Evolutionary conservation across 345 rosid genomes (phyloP), one percentile per base, ranked within the genome.

Genomic region (Carallia brachiata): DNA sequence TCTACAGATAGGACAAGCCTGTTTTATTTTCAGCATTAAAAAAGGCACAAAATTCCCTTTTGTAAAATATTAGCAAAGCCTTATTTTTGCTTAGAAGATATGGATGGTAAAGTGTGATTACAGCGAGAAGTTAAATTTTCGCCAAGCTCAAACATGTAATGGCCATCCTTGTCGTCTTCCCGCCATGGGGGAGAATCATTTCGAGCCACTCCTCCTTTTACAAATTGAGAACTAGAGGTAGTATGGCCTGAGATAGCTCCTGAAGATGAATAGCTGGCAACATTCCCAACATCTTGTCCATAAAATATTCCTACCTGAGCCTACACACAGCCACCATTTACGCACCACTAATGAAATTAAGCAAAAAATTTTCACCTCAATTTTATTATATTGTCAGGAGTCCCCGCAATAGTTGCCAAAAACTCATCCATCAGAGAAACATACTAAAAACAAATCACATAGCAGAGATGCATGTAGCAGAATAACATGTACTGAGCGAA

Each of bases 151-250:
- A 93, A 93, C 93, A 85, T 87, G 90, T 86, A 93, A 93, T 93
- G 98, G 59, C 96, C 97, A 86, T 92, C 96, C 78, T 90, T 92
- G 91, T 92, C 96, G 84, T 90, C 96, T 77, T 88, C 98, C 75
- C 95, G 79, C 92, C 89, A 80, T 31, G 93, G 96, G 74, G 98
- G 91, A 34, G 96, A 89, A 80, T 83, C 89, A 84, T 82, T 90
- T 84, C 82, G 85, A 79, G 80, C 87, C 61, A 78, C 89, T 82
- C 75, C 89, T 82, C 75, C 86, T 69, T 86, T 88, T 61, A 82
- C 78, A 82, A 69, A 73, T 62, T 80, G 75, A 47, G 81, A 73
- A 66, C 70, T 65, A 79, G 73, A 65, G 67, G 79, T 66, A 81
- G 81, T 73, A 77, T 83, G 79, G 66, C 75, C 89, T 56, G 95